Evolutionary conservation across 495 filamentous ascomycete genomes (phyloP), one percentile per base, ranked within the genome.

Genomic region (Penicillium riverlandense): DNA sequence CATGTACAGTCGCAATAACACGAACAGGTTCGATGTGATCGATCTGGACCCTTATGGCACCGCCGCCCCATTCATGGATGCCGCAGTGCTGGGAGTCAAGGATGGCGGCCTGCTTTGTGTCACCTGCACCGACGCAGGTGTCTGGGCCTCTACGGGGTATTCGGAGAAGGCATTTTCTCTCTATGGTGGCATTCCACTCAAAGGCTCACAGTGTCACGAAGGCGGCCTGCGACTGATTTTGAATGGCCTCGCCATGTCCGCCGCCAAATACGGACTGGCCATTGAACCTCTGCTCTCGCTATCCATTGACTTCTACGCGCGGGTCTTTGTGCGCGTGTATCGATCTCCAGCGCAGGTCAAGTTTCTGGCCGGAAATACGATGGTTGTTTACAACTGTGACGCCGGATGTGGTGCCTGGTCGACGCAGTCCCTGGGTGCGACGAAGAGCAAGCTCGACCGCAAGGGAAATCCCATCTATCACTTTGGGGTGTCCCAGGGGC

Each of bases 41-140:
- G 92, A 99, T 58, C 77, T 99, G 13, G 92, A 99, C 60, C 92
- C 92, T 0, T 99, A 97, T 57, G 92, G 92, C 12, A 88, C 86
- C 1, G 92, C 94, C 0, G 84, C 82, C 22, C 85, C 90, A 1
- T 97, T 97, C 65, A 63, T 97, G 11, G 92, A 99, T 57, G 83
- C 86, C 4, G 88, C 94, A 4, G 73, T 97, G 1, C 88, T 94
- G 55, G 80, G 83, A 0, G 70, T 96, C 9, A 80, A 78, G 30
- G 86, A 95, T 46, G 90, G 88, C 5, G 92, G 94, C 12, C 72
- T 99, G 11, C 76, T 99, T 7, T 96, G 90, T 61, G 83, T 97
- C 13, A 99, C 92, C 7, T 97, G 92, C 63, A 99, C 92, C 0
- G 92, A 99, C 67, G 86, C 90, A 6, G 87, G 82, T 10, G 85